Evolutionary conservation across 164 flowering plant species (phyloP), one percentile per base, ranked within the genome.

Genomic region (Berberis thunbergii): DNA sequence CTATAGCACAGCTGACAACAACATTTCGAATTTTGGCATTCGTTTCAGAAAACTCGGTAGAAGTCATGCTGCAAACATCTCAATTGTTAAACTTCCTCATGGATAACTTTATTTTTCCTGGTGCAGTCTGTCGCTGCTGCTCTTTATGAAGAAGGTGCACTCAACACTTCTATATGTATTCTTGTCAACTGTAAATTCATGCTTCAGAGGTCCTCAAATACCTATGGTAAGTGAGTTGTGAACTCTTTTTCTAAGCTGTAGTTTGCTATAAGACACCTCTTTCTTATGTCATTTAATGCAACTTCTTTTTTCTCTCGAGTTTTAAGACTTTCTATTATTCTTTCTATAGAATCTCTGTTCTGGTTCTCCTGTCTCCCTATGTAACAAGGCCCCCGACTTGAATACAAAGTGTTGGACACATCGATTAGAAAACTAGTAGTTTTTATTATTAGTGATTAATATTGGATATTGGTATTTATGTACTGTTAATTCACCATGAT

Each of bases 161-260:
- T 82, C 10, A 81, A 81, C 81, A 50, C 84, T 89, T 54, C 73
- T 89, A 59, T 85, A 83, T 81, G 83, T 88, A 13, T 89, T 73
- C 72, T 95, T 39, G 70, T 95, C 68, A 84, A 86, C 70, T 91
- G 96, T 59, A 79, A 81, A 64, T 83, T 73, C 74, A 95, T 95
- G 99, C 87, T 95, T 70, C 97, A 91, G 79, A 81, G 88, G 70
- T 86, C 91, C 40, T 87, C 97, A 54, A 91, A 81, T 75, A 91
- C 68, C 68, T 91, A 91, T 73, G 99, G 99, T 95, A 62, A 75
- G 89, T 69, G 38, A 39, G 1, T 5, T 57, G 41, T 13, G 1
- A 49, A 6, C 10, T 2, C 43, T 5, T 56, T 56, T 1, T n/a
- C n/a, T 38, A 56, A 56, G 13, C 9, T 2, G 43, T 40, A 40